A percentile compares a stretch with the other conserved stretches of the same genome.
Conservation (phyloP, 78 protist species). For the Dictyostelium purpureum region DNA sequence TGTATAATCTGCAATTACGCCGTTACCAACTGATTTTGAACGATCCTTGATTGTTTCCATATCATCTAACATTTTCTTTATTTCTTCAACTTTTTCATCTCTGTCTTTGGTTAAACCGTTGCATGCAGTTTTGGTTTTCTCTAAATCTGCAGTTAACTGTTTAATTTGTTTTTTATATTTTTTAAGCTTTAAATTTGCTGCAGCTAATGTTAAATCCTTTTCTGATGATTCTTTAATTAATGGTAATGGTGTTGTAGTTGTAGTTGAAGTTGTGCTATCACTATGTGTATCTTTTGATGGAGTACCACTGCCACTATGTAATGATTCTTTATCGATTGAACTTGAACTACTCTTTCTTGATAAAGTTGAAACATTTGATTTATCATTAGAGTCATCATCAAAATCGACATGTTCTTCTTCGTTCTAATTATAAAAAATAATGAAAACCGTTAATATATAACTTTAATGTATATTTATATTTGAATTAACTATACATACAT, state of each 20-base stretch:
- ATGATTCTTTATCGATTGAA: constrained; percentile 7
- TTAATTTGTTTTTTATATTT: constrained; percentile 63
- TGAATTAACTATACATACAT: not conserved
- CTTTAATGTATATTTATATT: not conserved
- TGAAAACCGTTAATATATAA: not conserved
- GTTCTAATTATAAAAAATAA: not conserved
- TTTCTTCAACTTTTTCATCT: constrained; percentile 32
- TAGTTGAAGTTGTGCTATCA: not conserved
- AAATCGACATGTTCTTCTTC: constrained; percentile 63
- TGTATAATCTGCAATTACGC: constrained; percentile 11
- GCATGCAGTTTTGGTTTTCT: constrained; percentile 5
- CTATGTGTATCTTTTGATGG: not conserved
- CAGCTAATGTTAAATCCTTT: not conserved
- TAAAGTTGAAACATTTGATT: constrained; percentile 45
- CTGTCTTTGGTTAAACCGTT: constrained; percentile 23
- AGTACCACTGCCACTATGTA: not conserved
- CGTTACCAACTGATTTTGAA: constrained; percentile 48
- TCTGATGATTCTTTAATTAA: not conserved
- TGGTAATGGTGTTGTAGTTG: not conserved
- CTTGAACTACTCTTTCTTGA: constrained; percentile 10
- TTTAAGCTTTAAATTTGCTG: constrained; percentile 29
- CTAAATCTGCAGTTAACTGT: not conserved
- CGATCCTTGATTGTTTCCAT: constrained; percentile 65
- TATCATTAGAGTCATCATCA: constrained; percentile 51
- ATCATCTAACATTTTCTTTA: constrained; percentile 44